Evolutionary conservation across 2,329 filamentous ascomycete species (phyloP), one percentile per base, ranked within the genome.

Genomic region (Talaromyces sp.): DNA sequence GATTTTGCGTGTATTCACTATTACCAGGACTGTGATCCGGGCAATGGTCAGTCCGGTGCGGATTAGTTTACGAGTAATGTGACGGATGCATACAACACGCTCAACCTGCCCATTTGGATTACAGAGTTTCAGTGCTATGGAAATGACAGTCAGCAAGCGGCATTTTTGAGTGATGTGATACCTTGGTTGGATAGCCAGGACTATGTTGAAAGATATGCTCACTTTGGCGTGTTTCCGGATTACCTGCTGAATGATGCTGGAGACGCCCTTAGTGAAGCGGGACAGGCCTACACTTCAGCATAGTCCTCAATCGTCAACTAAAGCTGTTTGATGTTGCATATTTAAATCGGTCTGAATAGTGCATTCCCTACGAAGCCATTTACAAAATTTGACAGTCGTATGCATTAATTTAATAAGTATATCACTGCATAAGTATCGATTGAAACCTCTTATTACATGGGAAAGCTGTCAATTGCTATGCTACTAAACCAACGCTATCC

Each of bases 1-100:
- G 73, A 75, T 62, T 74, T 71, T 55, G 63, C 73, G 38, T 65
- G 61, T 14, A 66, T 74, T 24, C 72, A 75, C 54, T 74, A 70
- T 70, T 75, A 74, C 56, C 68, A 70, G 46, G 66, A 62, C 46
- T 9, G 61, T 58, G 1, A 38, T 7, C 31, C 61, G 2, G 46
- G 56, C 3, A 54, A 61, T 43, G 62, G 63, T 1, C 41, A 60
- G 17, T 69, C 70, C 38, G 59, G 67, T 19, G 62, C 60, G 1
- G 67, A 70, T 57, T 74, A 59, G 61, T 75, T 65, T 69, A 74
- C n/a, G 61, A 57, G 64, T 3, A 66, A 74, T 50, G 65, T 69
- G 14, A 64, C 65, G 19, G 50, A 64, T 35, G 58, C 65, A 62
- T 69, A 62, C 46, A 50, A 50, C 2, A 38, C 56, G 24, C 62